These are phyloP conservation scores for Diaporthe sp. DNA, from an alignment of 2,329 filamentous ascomycete species.

Conservation along the genomic window DNA sequence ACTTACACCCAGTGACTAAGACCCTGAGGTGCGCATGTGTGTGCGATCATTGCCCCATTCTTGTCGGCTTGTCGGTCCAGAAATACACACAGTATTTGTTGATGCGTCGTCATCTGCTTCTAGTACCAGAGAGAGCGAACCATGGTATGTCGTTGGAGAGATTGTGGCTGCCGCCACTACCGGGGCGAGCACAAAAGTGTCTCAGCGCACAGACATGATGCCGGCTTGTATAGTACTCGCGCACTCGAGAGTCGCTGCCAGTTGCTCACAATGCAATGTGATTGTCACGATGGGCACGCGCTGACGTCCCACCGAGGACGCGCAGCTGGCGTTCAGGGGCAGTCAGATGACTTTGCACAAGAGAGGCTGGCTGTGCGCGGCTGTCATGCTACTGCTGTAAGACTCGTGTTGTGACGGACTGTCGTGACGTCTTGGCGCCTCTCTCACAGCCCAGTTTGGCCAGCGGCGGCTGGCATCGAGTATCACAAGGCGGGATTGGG, in stretches of 20 bases:
- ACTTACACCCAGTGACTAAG: neutral
- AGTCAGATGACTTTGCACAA: conserved; percentile 6
- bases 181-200: conserved; percentile 7
- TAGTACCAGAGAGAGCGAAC: conserved; percentile 10
- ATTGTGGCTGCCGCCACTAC: conserved; percentile 24
- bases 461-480: neutral
- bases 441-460: neutral
- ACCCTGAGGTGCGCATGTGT: neutral
- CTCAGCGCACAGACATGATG: conserved; percentile 15
- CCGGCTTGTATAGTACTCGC: neutral
- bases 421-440: conserved; percentile 18
- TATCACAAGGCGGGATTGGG: neutral
- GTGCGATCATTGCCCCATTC: conserved; percentile 16
- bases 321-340: conserved; percentile 5
- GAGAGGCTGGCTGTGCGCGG: conserved; percentile 9
- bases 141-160: conserved; percentile 20
- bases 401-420: conserved; percentile 23
- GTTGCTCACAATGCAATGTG: conserved; percentile 17
- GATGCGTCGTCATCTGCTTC: conserved; percentile 5
- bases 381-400: conserved; percentile 25
- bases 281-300: conserved; percentile 18
- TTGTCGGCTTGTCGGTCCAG: conserved; percentile 12
- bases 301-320: neutral
- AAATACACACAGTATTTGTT: neutral
- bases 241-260: neutral